Conservation (phyloP, 768 basidiomycete species). For the Porpolomopsis calyptriformis region DNA sequence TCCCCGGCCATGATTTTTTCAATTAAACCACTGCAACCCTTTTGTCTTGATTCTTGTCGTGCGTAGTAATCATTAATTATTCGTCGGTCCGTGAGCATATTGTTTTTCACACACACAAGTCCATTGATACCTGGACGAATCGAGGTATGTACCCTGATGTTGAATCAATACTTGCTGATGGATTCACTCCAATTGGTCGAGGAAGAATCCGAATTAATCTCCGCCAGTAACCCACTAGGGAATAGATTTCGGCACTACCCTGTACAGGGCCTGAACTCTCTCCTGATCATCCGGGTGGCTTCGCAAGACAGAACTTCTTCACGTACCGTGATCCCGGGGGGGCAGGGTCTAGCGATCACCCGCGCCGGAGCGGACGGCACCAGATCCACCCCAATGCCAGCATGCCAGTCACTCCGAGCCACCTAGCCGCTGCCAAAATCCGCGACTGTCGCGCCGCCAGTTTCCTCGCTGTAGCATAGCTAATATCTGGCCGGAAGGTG, state of each 20-base stretch:
- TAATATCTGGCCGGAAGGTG: conserved; percentile 92
- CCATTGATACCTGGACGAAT: no score
- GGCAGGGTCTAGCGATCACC: conserved; percentile 20
- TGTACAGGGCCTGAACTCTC: conserved; percentile 18
- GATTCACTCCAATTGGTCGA: not conserved
- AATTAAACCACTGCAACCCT: conserved; percentile 25
- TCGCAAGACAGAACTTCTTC: conserved; percentile 17
- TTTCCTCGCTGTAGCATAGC: conserved; percentile 70
- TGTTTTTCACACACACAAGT: not conserved
- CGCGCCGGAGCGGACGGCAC: not conserved
- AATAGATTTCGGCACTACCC: conserved; percentile 12
- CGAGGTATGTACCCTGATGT: no score
- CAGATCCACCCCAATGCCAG: not conserved
- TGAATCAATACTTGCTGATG: no score
- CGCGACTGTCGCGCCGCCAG: conserved; percentile 61
- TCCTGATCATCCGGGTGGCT: conserved; percentile 17
- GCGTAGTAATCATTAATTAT: conserved; percentile 1
- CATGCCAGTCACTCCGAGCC: conserved; percentile 26
- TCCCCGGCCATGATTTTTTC: conserved; percentile 24
- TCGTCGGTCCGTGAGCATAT: not conserved
- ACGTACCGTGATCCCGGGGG: conserved; percentile 17
- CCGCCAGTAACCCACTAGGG: conserved; percentile 1
- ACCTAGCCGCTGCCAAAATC: conserved; percentile 43
- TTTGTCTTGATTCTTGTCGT: conserved; percentile 18
- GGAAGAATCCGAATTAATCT: conserved; percentile 7